Conservation (phyloP, 139 green algal species). For the Chlamydomonas schloesseri region DNA sequence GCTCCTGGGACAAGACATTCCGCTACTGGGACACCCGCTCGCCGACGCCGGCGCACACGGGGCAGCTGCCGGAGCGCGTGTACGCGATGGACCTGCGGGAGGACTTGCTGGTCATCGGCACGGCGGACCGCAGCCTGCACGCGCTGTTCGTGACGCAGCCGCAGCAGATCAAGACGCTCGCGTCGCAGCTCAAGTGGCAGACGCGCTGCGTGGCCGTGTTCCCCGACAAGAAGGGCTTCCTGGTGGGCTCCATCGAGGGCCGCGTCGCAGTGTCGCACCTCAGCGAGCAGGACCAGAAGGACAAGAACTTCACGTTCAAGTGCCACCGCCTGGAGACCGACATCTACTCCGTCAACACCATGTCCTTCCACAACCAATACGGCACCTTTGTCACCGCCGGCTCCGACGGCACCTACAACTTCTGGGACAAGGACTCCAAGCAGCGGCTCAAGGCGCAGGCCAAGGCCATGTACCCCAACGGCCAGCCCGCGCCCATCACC, state of each 20-base stretch:
- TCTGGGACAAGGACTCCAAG: constrained; percentile 99
- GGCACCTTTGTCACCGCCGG: constrained; percentile 95
- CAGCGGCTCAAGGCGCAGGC: constrained; percentile 92
- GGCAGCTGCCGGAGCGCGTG: constrained; percentile 83
- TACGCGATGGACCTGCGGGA: constrained; percentile 92
- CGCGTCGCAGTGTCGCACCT: constrained; percentile 98
- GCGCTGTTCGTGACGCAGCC: constrained; percentile 73
- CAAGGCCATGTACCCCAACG: constrained; percentile 33
- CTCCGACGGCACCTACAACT: constrained; percentile 96
- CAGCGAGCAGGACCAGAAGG: constrained; percentile 74
- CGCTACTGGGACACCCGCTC: constrained; percentile 63
- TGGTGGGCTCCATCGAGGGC: constrained; percentile 94
- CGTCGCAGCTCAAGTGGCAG: constrained; percentile 97
- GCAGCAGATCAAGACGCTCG: constrained; percentile 85
- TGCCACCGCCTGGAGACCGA: constrained; percentile 88
- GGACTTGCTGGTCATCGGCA: constrained; percentile 82
- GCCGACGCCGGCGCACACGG: constrained; percentile 43
- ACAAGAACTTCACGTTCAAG: constrained; percentile 84
- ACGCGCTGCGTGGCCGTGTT: constrained; percentile 92
- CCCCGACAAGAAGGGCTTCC: constrained; percentile 92
- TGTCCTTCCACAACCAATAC: constrained; percentile 91
- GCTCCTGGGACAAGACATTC: constrained; percentile 81
- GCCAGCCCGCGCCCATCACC: constrained; percentile 82
- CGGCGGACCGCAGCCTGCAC: constrained; percentile 82
- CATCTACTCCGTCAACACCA: constrained; percentile 96